Evolutionary conservation across 2,329 filamentous ascomycete genomes (phyloP).

Genomic region (Penicillium occitanis): DNA sequence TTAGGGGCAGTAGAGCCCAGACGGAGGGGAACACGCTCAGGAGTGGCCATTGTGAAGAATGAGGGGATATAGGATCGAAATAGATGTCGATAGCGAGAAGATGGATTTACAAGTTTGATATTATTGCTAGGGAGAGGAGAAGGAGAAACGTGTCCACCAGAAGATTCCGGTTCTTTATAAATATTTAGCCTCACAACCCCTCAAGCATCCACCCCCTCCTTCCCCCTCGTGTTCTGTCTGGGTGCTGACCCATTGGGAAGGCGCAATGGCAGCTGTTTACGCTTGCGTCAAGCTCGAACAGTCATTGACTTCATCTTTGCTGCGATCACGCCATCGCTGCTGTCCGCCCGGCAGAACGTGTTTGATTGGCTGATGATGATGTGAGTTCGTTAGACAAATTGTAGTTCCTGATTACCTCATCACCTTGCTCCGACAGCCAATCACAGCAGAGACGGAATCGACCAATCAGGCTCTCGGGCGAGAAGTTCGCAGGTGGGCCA

Average conservation of each 20-base stretch:
- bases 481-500: not conserved
- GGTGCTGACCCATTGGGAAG: not conserved
- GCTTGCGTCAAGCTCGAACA: not conserved
- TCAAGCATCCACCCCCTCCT: slow-evolving; percentile 14
- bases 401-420: slow-evolving; percentile 13
- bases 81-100: not conserved
- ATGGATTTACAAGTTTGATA: not conserved
- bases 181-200: not conserved
- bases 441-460: not conserved
- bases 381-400: not conserved
- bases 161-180: slow-evolving; percentile 20
- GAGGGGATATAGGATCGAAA: no score
- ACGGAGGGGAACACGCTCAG: slow-evolving; percentile 54
- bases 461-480: slow-evolving; percentile 10
- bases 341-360: slow-evolving; percentile 31
- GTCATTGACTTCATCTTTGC: slow-evolving; percentile 10
- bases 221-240: slow-evolving; percentile 15
- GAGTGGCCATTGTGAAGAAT: slow-evolving; percentile 37
- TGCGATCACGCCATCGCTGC: slow-evolving; percentile 39
- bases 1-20: slow-evolving; percentile 67
- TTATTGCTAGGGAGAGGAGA: not conserved
- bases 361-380: slow-evolving; percentile 30
- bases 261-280: not conserved
- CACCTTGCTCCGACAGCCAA: not conserved
- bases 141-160: slow-evolving; percentile 7